A percentile compares a stretch with the other conserved stretches of the same genome.
Evolutionary conservation across 202 grass and related monocot species (phyloP).

Genomic region (Setaria viridis): DNA sequence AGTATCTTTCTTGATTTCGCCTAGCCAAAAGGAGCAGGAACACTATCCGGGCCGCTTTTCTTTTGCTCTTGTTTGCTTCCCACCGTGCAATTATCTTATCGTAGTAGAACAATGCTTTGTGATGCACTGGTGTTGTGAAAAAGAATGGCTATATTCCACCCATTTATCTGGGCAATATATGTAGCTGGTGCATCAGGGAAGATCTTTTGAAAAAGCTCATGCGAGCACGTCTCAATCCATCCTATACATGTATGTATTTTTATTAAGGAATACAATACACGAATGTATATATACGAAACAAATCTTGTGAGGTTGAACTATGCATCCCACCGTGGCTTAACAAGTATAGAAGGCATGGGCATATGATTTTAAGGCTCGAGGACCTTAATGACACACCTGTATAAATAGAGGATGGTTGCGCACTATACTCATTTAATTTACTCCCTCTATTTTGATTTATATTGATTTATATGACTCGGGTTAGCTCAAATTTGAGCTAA

Average conservation of each 20-base stretch:
- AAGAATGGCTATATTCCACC: background rate
- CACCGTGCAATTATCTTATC: background rate
- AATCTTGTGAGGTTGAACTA: background rate
- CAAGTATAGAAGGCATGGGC: too few relatives aligned
- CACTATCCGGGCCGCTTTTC: conserved; percentile 14
- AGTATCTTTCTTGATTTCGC: conserved; percentile 50
- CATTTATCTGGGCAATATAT: background rate
- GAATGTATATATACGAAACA: background rate
- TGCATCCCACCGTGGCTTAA: too few relatives aligned
- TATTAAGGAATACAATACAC: too few relatives aligned
- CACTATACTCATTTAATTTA: too few relatives aligned
- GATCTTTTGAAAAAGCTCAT: background rate
- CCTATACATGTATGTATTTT: background rate
- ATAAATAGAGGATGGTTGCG: too few relatives aligned
- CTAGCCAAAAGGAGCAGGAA: background rate
- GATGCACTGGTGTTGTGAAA: background rate
- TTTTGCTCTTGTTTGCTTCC: background rate
- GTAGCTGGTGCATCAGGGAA: background rate
- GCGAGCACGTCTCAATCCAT: background rate
- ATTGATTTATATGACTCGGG: too few relatives aligned
- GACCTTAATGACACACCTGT: too few relatives aligned
- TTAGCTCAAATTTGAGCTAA: too few relatives aligned
- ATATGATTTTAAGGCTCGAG: too few relatives aligned
- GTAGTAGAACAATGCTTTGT: background rate
- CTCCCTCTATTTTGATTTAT: too few relatives aligned